Base-by-base conservation (phyloP, 306 rosid genomes). In the Castanea mollissima region DNA sequence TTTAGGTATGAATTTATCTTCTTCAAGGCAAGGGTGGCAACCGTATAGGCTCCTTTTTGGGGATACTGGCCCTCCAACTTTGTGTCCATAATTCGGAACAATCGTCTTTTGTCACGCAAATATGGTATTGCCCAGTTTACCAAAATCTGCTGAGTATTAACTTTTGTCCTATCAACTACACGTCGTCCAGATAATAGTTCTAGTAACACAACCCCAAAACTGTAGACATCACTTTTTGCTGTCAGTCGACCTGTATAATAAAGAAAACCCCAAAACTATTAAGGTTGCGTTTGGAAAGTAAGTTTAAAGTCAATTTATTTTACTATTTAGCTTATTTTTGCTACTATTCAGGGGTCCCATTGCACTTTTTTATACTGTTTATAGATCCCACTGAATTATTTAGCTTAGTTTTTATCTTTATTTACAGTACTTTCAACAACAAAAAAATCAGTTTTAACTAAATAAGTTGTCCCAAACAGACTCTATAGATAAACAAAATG, bases 121-220 rank as follows among this genome's bases (percentile, higher is more conserved):
- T 91, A 95, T 35, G 96, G 99, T 52, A 32, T 91, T 38, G 97
- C 94, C 99, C 98, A 90, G 10, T 95, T 92, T 16, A 95, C 99
- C 52, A 95, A 83, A 73, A 89, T 88, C 78, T 90, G 96, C 71
- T 93, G 97, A 46, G 82, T 34, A 3, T 87, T 96, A 0, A 84
- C 77, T 73, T 85, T 90, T 4, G 89, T 60, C 80, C 86, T 90
- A 54, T 94, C 98, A 5, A 90, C 92, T 0, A 96, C 97, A 3
- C 94, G 92, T 68, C 92, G 80, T 68, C 99, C 97, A 0, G 96
- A 87, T 67, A 95, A 52, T 25, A 95, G 88, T 76, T 95, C 99
- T 19, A 92, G 84, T 74, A 95, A 63, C 77, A 95, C 99, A 25
- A 95, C 98, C 25, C 97, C 98, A 73, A 93, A 95, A 59, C 97